These are phyloP conservation scores for Vaccinium vitisidaea DNA, from an alignment of 148 eudicot genomes.

Conservation along the genomic window DNA sequence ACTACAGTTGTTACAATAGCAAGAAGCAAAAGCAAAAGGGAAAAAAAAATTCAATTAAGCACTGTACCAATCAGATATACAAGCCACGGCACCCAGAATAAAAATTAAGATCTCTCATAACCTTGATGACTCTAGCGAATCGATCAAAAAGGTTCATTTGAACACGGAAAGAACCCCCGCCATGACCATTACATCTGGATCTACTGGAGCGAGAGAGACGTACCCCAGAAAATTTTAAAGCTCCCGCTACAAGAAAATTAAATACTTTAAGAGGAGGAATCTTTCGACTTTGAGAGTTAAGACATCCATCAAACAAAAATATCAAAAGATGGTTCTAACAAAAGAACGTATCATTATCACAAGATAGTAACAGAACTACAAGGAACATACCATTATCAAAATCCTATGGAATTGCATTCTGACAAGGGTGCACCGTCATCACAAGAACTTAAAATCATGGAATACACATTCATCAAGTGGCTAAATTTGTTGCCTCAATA, in stretches of 20 bases:
- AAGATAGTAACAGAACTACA: background rate
- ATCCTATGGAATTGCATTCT: background rate
- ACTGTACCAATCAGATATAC: conserved; percentile 8
- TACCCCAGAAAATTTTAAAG: conserved; percentile 46
- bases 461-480: background rate
- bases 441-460: background rate
- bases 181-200: conserved; percentile 48
- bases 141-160: conserved; percentile 88
- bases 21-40: background rate
- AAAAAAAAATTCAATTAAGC: conserved; percentile 10
- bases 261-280: background rate
- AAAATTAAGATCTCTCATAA: conserved; percentile 26
- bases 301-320: background rate
- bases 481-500: background rate
- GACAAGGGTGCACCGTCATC: background rate
- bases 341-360: background rate
- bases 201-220: conserved; percentile 41
- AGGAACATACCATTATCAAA: background rate
- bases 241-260: conserved; percentile 51
- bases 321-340: background rate
- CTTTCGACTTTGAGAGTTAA: background rate
- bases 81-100: background rate
- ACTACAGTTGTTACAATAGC: conserved; percentile 35
- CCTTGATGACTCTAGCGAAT: conserved; percentile 97
- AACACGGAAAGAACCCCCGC: conserved; percentile 60